phyloP scores from a whole-genome alignment of 1,284 basidiomycete species.

The Ustilago crameri region DNA sequence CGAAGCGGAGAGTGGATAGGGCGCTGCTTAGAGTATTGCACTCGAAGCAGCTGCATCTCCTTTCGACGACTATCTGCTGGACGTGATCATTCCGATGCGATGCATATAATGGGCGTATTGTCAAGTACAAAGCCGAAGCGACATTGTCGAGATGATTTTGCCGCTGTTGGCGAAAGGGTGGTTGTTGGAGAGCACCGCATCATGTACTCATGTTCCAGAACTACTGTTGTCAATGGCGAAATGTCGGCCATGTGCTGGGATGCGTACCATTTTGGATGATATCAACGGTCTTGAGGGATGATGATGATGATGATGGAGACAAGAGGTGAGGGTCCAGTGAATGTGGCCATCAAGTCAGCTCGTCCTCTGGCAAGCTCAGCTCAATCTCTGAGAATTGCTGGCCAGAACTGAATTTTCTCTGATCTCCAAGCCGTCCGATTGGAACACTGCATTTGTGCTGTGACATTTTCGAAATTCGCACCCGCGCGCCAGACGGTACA shows the following conservation, averaged over 20 bases:
- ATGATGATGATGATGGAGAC: slow-evolving; percentile 29
- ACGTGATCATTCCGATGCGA: slow-evolving; percentile 12
- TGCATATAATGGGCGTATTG: slow-evolving; percentile 18
- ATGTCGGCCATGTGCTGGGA: slow-evolving; percentile 32
- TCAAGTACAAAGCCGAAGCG: slow-evolving; percentile 27
- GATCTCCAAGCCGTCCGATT: no score
- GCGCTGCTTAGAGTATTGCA: slow-evolving; percentile 3
- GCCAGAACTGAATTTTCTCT: no score
- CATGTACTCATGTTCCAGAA: slow-evolving; percentile 15
- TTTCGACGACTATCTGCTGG: slow-evolving; percentile 18
- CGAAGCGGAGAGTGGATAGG: slow-evolving; percentile 26
- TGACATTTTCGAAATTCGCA: no score
- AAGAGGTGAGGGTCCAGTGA: neutral
- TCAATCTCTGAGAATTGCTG: no score
- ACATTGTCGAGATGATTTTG: slow-evolving; percentile 28
- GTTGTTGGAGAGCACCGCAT: slow-evolving; percentile 26
- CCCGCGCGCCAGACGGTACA: no score
- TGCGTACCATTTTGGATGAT: slow-evolving; percentile 59
- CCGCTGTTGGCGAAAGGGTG: slow-evolving; percentile 22
- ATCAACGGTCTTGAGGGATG: slow-evolving; percentile 43
- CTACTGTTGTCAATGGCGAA: slow-evolving; percentile 10
- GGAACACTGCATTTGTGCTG: no score
- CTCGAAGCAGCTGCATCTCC: slow-evolving; percentile 22
- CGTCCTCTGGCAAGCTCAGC: no score
- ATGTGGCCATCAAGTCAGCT: neutral